Conservation (phyloP, 768 basidiomycete genomes). For the Cystobasidium tubakii region DNA sequence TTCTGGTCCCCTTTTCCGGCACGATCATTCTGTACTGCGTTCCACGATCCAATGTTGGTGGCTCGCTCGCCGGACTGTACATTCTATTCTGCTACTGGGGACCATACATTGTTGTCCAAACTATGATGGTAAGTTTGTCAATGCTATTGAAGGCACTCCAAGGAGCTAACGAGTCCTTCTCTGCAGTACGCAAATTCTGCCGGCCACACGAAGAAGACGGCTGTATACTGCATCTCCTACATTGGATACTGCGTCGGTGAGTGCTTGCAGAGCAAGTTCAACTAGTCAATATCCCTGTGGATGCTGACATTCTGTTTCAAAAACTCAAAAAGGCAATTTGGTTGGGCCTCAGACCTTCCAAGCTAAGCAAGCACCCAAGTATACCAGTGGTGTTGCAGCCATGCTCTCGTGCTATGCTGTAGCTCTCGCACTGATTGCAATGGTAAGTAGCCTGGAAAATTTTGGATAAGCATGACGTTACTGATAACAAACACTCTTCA, state of each 20-base stretch:
- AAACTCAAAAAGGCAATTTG: not conserved
- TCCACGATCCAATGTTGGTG: conserved; percentile 44
- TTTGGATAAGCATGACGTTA: not conserved
- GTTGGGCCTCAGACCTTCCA: conserved; percentile 45
- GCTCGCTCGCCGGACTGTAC: conserved; percentile 44
- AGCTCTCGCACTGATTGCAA: not conserved
- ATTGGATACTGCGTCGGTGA: conserved; percentile 46
- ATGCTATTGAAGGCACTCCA: not conserved
- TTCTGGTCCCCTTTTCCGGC: conserved; percentile 41
- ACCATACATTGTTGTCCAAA: conserved; percentile 44
- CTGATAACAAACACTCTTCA: conserved; percentile 4
- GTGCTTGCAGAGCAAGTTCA: not conserved
- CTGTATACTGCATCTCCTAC: conserved; percentile 46
- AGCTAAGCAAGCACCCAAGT: conserved; percentile 42
- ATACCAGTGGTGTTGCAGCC: conserved; percentile 39
- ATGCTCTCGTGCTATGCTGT: conserved; percentile 39
- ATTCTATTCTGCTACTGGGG: conserved; percentile 46
- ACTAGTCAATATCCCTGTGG: not conserved
- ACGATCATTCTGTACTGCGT: conserved; percentile 44
- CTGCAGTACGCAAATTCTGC: conserved; percentile 43
- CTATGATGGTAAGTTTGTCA: conserved; percentile 40
- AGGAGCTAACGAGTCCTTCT: not conserved
- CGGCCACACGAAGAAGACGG: conserved; percentile 47
- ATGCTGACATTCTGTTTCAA: not conserved
- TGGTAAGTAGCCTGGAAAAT: not conserved